Evolutionary conservation across 2,329 filamentous ascomycete species (phyloP).

Genomic region (Botrytis cinerea): DNA sequence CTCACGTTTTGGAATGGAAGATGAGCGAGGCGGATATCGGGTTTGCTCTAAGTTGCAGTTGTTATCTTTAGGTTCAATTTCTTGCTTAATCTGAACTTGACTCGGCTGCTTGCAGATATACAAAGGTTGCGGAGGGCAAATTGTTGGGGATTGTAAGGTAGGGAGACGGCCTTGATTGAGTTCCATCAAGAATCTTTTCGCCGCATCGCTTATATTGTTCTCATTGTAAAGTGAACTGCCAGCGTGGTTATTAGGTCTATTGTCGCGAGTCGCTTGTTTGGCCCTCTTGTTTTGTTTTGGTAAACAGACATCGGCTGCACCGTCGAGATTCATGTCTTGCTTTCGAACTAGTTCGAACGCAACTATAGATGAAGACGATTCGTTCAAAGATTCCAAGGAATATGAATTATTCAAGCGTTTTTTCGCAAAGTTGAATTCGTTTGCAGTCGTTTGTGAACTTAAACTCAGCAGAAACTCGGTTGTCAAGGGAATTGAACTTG

Average conservation of each 20-base stretch:
- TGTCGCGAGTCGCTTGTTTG: constrained; percentile 18
- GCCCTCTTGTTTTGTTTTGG: not conserved
- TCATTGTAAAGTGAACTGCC: constrained; percentile 1
- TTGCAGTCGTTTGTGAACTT: not conserved
- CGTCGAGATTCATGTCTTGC: constrained; percentile 13
- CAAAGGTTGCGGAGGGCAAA: constrained; percentile 28
- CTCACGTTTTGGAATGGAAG: constrained; percentile 15
- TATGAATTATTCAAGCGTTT: not conserved
- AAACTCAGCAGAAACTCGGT: not conserved
- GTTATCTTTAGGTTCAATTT: constrained; percentile 19
- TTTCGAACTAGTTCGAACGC: not conserved
- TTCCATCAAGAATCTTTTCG: constrained; percentile 20
- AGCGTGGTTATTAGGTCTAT: not conserved
- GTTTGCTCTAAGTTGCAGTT: constrained; percentile 21
- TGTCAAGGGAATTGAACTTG: constrained; percentile 4
- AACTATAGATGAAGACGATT: not conserved
- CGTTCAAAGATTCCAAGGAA: not conserved
- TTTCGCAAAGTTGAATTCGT: not conserved
- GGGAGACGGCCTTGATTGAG: constrained; percentile 22
- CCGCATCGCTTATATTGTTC: not conserved
- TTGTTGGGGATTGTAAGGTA: constrained; percentile 17
- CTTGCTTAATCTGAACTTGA: constrained; percentile 24
- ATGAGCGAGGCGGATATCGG: constrained; percentile 17
- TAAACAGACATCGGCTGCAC: constrained; percentile 21
- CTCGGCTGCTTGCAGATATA: constrained; percentile 31